These are phyloP conservation scores for Candida argentea DNA, from an alignment of 805 yeast genomes.

Conservation along the genomic window DNA sequence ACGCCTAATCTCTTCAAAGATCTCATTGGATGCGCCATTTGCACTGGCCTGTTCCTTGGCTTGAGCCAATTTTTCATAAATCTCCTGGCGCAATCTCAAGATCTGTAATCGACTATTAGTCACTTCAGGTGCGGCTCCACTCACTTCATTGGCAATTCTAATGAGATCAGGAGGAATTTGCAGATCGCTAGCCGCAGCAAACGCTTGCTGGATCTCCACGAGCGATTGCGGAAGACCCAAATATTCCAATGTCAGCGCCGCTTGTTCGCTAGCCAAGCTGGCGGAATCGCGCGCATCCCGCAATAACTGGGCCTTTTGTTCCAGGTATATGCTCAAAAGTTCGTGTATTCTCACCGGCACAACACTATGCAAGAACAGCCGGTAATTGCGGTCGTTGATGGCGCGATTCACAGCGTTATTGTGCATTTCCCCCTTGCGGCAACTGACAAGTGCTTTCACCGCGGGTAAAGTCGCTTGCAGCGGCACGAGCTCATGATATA, in stretches of 20 bases:
- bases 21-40: conserved; percentile 5
- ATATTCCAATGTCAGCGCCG: conserved; percentile 69
- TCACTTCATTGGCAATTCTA: conserved; percentile 14
- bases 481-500: conserved; percentile 76
- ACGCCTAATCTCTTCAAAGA: conserved; percentile 40
- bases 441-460: conserved; percentile 60
- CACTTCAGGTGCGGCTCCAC: conserved; percentile 12
- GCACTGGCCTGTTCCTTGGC: conserved; percentile 21
- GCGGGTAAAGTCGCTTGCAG: conserved; percentile 48
- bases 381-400: conserved; percentile 27
- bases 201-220: conserved; percentile 39
- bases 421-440: conserved; percentile 46
- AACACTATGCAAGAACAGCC: conserved; percentile 63
- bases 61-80: conserved; percentile 22
- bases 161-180: conserved; percentile 15
- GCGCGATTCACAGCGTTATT: conserved; percentile 33
- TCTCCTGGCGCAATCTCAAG: conserved; percentile 21
- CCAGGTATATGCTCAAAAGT: conserved; percentile 78
- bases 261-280: conserved; percentile 72
- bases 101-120: conserved; percentile 28
- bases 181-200: conserved; percentile 15
- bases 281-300: conserved; percentile 65
- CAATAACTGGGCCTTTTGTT: conserved; percentile 70
- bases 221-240: conserved; percentile 65
- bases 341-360: conserved; percentile 85